A percentile compares a stretch with the other conserved stretches of the same genome.
phyloP scores from a whole-genome alignment of 2,329 filamentous ascomycete genomes.

The Fusarium austroafricanum region DNA sequence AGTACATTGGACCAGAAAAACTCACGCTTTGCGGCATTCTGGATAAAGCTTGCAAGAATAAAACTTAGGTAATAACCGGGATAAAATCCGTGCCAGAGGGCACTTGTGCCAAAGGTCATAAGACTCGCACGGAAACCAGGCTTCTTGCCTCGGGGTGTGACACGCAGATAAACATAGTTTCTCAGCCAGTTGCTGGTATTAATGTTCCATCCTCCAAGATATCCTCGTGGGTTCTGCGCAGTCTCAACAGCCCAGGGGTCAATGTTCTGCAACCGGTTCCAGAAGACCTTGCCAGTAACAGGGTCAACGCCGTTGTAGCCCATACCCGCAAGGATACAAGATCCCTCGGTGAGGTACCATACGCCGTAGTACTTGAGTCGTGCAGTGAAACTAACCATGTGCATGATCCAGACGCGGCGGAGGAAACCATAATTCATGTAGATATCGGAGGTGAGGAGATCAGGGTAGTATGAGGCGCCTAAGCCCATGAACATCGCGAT shows the following conservation, averaged over 20 bases:
- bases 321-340: conserved; percentile 92
- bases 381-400: conserved; percentile 84
- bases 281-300: conserved; percentile 84
- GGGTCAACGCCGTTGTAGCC: conserved; percentile 95
- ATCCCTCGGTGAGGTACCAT: conserved; percentile 92
- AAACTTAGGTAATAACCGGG: conserved; percentile 96
- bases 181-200: conserved; percentile 98
- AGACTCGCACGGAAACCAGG: conserved; percentile 94
- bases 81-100: conserved; percentile 98
- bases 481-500: conserved; percentile 82
- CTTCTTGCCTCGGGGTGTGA: conserved; percentile 95
- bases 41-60: conserved; percentile 87
- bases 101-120: conserved; percentile 93
- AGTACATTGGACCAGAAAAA: conserved; percentile 31
- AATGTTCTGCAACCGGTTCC: conserved; percentile 90
- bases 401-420: conserved; percentile 79
- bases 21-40: conserved; percentile 94
- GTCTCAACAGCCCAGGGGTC: conserved; percentile 86
- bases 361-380: conserved; percentile 97
- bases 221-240: conserved; percentile 93
- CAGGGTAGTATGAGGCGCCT: conserved; percentile 72
- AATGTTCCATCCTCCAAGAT: conserved; percentile 96
- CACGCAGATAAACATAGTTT: conserved; percentile 94
- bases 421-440: conserved; percentile 77
- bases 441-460: conserved; percentile 71